phyloP scores from a whole-genome alignment of 1,284 basidiomycete genomes.

The Irpex sp. region DNA sequence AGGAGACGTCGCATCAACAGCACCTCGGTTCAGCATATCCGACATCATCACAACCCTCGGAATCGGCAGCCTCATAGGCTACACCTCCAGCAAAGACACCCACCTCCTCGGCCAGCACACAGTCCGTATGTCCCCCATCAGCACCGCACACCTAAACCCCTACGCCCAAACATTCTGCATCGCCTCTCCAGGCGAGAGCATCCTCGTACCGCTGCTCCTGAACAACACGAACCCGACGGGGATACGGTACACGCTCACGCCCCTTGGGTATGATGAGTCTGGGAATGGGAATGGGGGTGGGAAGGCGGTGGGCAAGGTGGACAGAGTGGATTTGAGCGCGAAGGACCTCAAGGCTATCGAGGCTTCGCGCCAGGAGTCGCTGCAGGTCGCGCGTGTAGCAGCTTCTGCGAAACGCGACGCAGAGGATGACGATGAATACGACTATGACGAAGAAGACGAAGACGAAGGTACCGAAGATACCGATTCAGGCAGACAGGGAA shows the following conservation, averaged over 20 bases:
- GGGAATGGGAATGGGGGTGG: constrained; percentile 15
- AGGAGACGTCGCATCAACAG: constrained; percentile 37
- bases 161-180: constrained; percentile 67
- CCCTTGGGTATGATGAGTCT: constrained; percentile 51
- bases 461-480: constrained; percentile 24
- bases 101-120: constrained; percentile 88
- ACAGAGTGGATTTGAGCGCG: constrained; percentile 50
- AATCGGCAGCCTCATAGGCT: constrained; percentile 39
- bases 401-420: constrained; percentile 26
- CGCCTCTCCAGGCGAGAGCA: constrained; percentile 44
- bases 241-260: constrained; percentile 73
- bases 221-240: constrained; percentile 84
- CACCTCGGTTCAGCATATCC: constrained; percentile 37
- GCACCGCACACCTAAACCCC: constrained; percentile 81
- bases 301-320: constrained; percentile 34
- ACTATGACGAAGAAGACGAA: constrained; percentile 45
- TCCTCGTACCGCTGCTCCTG: constrained; percentile 76
- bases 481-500: constrained; percentile 23
- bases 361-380: constrained; percentile 44
- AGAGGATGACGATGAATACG: constrained; percentile 49
- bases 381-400: constrained; percentile 40
- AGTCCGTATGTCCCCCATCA: constrained; percentile 84
- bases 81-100: constrained; percentile 32
- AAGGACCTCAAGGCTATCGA: constrained; percentile 67
- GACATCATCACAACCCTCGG: constrained; percentile 42